Evolutionary conservation across 768 basidiomycete genomes (phyloP), one percentile per base, ranked within the genome.

Genomic region (Dacryopinax primogenitus): DNA sequence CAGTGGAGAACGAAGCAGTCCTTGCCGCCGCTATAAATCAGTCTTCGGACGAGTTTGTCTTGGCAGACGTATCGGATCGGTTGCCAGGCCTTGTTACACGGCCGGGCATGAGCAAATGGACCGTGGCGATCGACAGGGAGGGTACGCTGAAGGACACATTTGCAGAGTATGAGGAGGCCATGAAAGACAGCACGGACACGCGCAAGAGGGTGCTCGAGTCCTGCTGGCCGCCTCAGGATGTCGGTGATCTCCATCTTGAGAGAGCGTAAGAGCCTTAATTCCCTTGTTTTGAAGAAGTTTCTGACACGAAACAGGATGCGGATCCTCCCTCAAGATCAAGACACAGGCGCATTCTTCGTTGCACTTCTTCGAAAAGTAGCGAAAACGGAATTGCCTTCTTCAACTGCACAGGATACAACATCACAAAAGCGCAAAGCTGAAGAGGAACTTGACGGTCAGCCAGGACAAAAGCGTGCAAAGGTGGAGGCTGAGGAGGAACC

Each of bases 281-380:
- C 58, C 62, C 15, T 30, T 13, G 7, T 13, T 4, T 58, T 3
- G 4, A 11, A 32, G 6, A 58, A n/a, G n/a, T n/a, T n/a, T 9
- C 15, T 51, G 21, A 26, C 1, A 30, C 30, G 6, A 36, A 15
- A 23, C 35, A 96, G 93, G 70, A 76, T 97, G 74, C 83, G 96
- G 37, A 84, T 98, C 68, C 90, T 95, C 72, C 94, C 96, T 1
- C 94, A 98, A 73, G 77, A 96, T 9, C 96, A 98, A 75, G 90
- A 99, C 71, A 91, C 93, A 0, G 96, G 96, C 1, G 96, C 93
- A 0, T 99, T 99, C 77, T 99, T 96, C 72, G 85, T 99, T n/a
- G 92, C 92, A 67, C 64, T 66, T 26, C 45, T 67, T 1, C 63
- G 33, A 12, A 67, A 61, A 65, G 39, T 37, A 51, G 32, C 4